Conservation (phyloP, 441 rosid genomes). For the Jatropha multifida region DNA sequence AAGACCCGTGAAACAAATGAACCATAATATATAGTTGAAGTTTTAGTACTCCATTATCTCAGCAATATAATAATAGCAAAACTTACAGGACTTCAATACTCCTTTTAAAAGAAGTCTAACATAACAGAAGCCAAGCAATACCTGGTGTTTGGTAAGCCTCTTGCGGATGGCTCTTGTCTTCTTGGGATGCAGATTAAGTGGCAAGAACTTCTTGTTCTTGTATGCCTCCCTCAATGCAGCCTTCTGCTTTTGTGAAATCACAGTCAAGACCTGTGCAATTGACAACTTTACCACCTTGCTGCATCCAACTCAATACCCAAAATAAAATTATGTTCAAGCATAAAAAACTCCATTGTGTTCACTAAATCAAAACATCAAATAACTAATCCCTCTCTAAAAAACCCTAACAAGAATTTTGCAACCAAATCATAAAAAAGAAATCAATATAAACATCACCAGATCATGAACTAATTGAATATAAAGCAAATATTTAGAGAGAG, state of each 20-base stretch:
- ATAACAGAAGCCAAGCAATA: slow-evolving; percentile 5
- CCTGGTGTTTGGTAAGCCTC: slow-evolving; percentile 93
- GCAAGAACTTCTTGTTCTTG: slow-evolving; percentile 82
- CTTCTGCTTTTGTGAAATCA: slow-evolving; percentile 90
- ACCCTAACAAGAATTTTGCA: background rate
- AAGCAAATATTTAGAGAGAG: background rate
- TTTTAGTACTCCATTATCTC: background rate
- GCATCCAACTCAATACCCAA: slow-evolving; percentile 23
- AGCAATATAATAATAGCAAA: background rate
- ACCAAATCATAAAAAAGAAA: background rate
- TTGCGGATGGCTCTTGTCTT: slow-evolving; percentile 91
- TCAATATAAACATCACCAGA: too few relatives aligned
- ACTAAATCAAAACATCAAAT: background rate
- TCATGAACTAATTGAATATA: background rate
- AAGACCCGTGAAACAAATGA: background rate
- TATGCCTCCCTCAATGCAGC: slow-evolving; percentile 79
- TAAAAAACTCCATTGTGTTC: background rate
- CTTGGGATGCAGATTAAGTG: slow-evolving; percentile 97
- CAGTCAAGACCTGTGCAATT: slow-evolving; percentile 93
- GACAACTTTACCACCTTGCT: slow-evolving; percentile 91
- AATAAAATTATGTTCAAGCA: too few relatives aligned
- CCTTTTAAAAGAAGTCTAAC: background rate
- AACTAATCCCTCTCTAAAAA: too few relatives aligned
- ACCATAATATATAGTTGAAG: background rate
- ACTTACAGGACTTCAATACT: background rate